Percentiles rank a stretch among this genome's conserved stretches.
Conservation (phyloP, 129 eudicot genomes). For the Escallonia herrerae region DNA sequence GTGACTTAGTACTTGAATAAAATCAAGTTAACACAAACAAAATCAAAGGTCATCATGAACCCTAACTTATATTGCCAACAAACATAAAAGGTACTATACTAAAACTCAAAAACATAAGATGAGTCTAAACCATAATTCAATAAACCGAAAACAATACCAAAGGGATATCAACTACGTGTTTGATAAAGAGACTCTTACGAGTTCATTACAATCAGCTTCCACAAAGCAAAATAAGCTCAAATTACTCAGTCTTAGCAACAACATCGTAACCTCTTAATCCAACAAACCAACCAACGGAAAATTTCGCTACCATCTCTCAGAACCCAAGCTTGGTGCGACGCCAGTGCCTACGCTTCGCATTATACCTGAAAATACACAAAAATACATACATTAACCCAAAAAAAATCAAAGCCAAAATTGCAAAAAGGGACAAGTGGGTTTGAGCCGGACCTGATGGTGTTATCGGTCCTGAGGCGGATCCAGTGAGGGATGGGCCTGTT, state of each 20-base stretch:
- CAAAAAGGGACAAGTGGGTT: neutral
- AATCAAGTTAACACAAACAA: no score
- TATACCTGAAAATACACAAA: conserved; percentile 39
- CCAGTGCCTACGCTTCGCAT: conserved; percentile 98
- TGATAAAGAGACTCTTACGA: no score
- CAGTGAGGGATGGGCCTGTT: conserved; percentile 90
- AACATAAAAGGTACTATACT: no score
- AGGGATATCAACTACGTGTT: no score
- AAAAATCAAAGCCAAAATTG: neutral
- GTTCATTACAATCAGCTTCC: neutral
- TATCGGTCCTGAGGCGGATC: conserved; percentile 90
- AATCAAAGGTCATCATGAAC: no score
- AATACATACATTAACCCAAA: neutral
- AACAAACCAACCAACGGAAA: neutral
- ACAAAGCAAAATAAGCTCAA: neutral
- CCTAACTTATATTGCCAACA: no score
- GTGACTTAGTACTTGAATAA: no score
- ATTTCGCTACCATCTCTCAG: conserved; percentile 15
- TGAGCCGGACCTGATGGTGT: conserved; percentile 55
- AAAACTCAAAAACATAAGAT: no score
- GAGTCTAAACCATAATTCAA: no score
- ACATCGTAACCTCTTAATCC: no score
- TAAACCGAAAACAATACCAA: no score
- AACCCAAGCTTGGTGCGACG: conserved; percentile 97
- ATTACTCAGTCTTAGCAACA: no score